A percentile compares a stretch with the other conserved stretches of the same genome.
These are phyloP conservation scores for Myxozyma mucilagina DNA, from an alignment of 805 yeast genomes.

Conservation along the genomic window DNA sequence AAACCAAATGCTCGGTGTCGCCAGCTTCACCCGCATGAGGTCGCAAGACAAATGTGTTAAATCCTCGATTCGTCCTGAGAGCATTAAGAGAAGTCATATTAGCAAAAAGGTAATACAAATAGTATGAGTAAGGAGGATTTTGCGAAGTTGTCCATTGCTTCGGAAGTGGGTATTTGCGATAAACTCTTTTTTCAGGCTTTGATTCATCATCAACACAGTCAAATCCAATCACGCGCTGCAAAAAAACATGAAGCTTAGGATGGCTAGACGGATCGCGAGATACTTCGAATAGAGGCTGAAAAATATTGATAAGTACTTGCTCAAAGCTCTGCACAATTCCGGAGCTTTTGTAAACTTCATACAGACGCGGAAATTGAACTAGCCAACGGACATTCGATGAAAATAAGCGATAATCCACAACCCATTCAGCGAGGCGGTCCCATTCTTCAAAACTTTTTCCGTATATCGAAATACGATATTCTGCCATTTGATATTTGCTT, in stretches of 20 bases:
- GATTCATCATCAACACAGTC: slow-evolving; percentile 99
- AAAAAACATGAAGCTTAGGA: slow-evolving; percentile 86
- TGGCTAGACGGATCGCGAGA: slow-evolving; percentile 78
- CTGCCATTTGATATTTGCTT: slow-evolving; percentile 96
- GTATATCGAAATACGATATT: slow-evolving; percentile 90
- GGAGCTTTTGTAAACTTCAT: slow-evolving; percentile 80
- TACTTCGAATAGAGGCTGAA: slow-evolving; percentile 88
- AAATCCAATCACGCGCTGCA: slow-evolving; percentile 94
- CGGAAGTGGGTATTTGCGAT: slow-evolving; percentile 83
- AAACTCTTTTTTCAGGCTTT: slow-evolving; percentile 79
- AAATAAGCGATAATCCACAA: slow-evolving; percentile 84
- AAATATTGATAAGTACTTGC: slow-evolving; percentile 74
- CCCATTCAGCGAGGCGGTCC: slow-evolving; percentile 95
- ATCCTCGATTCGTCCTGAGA: slow-evolving; percentile 72
- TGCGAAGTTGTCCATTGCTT: slow-evolving; percentile 70
- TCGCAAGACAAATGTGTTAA: slow-evolving; percentile 87
- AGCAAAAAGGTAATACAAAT: slow-evolving; percentile 83
- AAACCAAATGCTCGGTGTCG: slow-evolving; percentile 93
- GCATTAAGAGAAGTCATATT: slow-evolving; percentile 83
- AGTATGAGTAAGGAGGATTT: slow-evolving; percentile 98
- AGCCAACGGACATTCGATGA: slow-evolving; percentile 97
- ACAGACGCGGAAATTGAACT: slow-evolving; percentile 90
- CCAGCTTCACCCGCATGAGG: slow-evolving; percentile 99
- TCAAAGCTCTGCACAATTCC: slow-evolving; percentile 70
- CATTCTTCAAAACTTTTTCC: slow-evolving; percentile 90